phyloP scores from a whole-genome alignment of 805 yeast genomes.

The Starmerella geochares region DNA sequence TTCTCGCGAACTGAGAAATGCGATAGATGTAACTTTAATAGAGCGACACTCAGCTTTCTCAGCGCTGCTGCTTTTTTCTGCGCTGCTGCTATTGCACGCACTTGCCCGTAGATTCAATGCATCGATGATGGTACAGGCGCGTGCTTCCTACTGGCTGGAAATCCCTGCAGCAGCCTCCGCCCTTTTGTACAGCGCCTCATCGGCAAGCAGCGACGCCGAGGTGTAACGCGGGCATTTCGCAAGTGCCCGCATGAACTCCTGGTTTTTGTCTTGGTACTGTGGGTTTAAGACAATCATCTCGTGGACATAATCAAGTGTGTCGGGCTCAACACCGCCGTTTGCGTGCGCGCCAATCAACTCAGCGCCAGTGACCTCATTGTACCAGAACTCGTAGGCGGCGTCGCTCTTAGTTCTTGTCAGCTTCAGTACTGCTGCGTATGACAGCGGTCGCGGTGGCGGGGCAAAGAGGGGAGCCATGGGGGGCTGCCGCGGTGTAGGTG shows the following conservation, averaged over 20 bases:
- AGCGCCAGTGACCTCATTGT: slow-evolving; percentile 13
- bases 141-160: background rate
- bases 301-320: slow-evolving; percentile 22
- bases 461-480: background rate
- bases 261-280: slow-evolving; percentile 13
- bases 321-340: slow-evolving; percentile 25
- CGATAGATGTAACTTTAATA: too few relatives aligned
- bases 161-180: slow-evolving; percentile 1
- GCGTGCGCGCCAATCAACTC: slow-evolving; percentile 19
- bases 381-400: slow-evolving; percentile 20
- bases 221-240: slow-evolving; percentile 19
- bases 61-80: too few relatives aligned
- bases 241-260: slow-evolving; percentile 18
- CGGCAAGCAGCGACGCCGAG: slow-evolving; percentile 22
- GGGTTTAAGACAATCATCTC: slow-evolving; percentile 14
- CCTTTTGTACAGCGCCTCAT: background rate
- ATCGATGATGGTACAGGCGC: too few relatives aligned
- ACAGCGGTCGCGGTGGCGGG: slow-evolving; percentile 21
- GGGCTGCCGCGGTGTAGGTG: background rate
- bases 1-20: too few relatives aligned
- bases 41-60: too few relatives aligned
- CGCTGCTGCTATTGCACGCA: too few relatives aligned
- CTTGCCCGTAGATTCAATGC: too few relatives aligned
- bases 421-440: slow-evolving; percentile 20
- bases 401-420: slow-evolving; percentile 14